Conservation (phyloP, 164 flowering plant genomes). For the Stephania cephalantha region DNA sequence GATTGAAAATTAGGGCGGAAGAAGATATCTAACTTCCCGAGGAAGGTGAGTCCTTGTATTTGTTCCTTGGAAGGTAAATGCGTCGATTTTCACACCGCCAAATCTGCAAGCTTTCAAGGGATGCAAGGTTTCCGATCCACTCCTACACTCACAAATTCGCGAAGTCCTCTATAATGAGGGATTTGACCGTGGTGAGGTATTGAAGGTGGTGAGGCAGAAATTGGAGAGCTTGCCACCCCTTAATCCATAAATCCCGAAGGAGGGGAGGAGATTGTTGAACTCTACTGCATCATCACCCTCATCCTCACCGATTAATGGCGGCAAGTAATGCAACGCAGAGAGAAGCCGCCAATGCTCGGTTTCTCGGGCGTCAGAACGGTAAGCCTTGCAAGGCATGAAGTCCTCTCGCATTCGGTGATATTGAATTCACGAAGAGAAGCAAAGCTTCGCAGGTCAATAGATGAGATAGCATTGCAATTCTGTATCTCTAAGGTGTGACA, state of each 20-base stretch:
- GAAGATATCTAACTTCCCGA: too few species aligned
- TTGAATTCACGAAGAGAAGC: not conserved
- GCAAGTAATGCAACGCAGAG: not conserved
- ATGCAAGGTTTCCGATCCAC: constrained; percentile 15
- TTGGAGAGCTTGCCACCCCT: not conserved
- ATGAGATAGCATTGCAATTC: not conserved
- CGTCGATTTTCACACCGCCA: constrained; percentile 8
- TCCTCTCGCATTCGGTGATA: not conserved
- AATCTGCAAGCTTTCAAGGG: constrained; percentile 15
- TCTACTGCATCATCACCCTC: too few species aligned
- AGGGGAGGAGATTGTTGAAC: not conserved
- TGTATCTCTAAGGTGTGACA: not conserved
- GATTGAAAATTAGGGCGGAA: too few species aligned
- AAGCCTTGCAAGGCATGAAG: not conserved
- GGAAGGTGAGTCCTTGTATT: not conserved
- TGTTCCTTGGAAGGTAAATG: constrained; percentile 12
- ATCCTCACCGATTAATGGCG: not conserved
- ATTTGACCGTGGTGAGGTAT: not conserved
- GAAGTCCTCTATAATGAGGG: not conserved
- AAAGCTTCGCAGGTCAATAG: not conserved
- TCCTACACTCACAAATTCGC: constrained; percentile 14
- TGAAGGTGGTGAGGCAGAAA: not conserved
- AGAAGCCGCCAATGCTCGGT: not conserved
- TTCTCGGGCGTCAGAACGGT: not conserved
- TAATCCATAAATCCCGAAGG: not conserved